A percentile compares a stretch with the other conserved stretches of the same genome.
Evolutionary conservation across 2,329 filamentous ascomycete genomes (phyloP).

Genomic region (Mycosphaerelloides madeirae): DNA sequence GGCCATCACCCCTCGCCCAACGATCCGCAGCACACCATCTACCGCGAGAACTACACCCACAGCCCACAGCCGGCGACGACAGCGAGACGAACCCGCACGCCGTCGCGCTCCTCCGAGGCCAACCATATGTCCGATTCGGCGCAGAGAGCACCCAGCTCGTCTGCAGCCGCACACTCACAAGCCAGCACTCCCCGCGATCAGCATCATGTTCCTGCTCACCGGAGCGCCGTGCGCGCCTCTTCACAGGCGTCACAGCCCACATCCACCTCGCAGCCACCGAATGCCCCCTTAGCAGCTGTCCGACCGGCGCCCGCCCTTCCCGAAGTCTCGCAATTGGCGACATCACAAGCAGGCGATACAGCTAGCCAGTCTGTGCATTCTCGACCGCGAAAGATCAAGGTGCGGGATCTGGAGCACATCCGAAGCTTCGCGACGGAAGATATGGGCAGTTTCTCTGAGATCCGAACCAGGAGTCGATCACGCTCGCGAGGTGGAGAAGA

Average conservation of each 20-base stretch:
- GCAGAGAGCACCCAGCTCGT: slow-evolving; percentile 30
- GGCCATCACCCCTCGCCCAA: slow-evolving; percentile 22
- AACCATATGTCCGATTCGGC: slow-evolving; percentile 28
- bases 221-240: slow-evolving; percentile 10
- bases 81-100: slow-evolving; percentile 25
- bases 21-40: slow-evolving; percentile 22
- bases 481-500: slow-evolving; percentile 43
- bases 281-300: slow-evolving; percentile 22
- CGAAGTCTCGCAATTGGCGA: slow-evolving; percentile 10
- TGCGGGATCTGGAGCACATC: slow-evolving; percentile 86
- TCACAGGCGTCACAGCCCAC: slow-evolving; percentile 15
- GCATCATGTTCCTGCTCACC: slow-evolving; percentile 13
- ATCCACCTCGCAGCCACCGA: slow-evolving; percentile 17
- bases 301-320: slow-evolving; percentile 30
- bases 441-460: slow-evolving; percentile 53
- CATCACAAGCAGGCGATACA: slow-evolving; percentile 26
- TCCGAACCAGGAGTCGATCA: slow-evolving; percentile 34
- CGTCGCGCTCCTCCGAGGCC: slow-evolving; percentile 19
- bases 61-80: slow-evolving; percentile 14
- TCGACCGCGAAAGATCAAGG: slow-evolving; percentile 63
- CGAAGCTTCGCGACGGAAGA: slow-evolving; percentile 82
- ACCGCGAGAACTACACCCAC: slow-evolving; percentile 18
- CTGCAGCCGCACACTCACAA: slow-evolving; percentile 17
- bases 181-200: slow-evolving; percentile 6
- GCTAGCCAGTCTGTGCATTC: slow-evolving; percentile 29